phyloP scores from a whole-genome alignment of 192 early-diverging fungal genomes.

The Backusella mclennaniae region DNA sequence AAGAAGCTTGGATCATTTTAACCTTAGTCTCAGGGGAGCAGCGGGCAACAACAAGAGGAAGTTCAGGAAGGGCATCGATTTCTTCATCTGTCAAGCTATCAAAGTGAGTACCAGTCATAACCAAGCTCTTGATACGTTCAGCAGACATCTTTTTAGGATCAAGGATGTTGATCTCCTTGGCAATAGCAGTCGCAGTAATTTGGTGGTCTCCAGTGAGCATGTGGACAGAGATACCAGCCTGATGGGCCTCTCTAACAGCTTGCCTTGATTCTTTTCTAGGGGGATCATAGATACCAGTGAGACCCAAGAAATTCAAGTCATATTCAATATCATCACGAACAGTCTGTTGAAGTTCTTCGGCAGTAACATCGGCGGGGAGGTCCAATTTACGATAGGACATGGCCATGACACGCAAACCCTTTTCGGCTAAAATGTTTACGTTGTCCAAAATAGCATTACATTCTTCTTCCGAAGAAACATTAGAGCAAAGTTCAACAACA shows the following conservation, averaged over 20 bases:
- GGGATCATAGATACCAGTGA: conserved; percentile 95
- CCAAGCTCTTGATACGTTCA: conserved; percentile 41
- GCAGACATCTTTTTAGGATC: conserved; percentile 32
- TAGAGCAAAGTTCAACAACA: conserved; percentile 67
- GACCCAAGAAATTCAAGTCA: conserved; percentile 75
- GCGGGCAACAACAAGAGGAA: conserved; percentile 90
- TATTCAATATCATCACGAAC: conserved; percentile 61
- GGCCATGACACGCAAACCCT: conserved; percentile 82
- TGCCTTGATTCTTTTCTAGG: conserved; percentile 69
- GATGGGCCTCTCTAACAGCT: conserved; percentile 72
- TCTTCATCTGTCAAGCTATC: conserved; percentile 84
- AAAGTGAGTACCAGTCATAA: conserved; percentile 87
- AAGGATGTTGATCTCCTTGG: conserved; percentile 82
- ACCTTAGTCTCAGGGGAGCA: conserved; percentile 94
- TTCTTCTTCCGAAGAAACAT: conserved; percentile 35
- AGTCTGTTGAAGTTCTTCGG: conserved; percentile 17
- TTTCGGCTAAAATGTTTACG: conserved; percentile 68
- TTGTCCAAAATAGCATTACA: conserved; percentile 48
- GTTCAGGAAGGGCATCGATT: conserved; percentile 69
- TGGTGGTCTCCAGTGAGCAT: conserved; percentile 98
- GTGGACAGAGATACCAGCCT: conserved; percentile 89
- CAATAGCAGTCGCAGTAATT: conserved; percentile 89
- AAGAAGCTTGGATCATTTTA: conserved; percentile 92
- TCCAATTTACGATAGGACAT: conserved; percentile 67
- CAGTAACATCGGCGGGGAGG: conserved; percentile 12